Percentiles rank a stretch among this genome's conserved stretches.
Evolutionary conservation across 1,139 yeast species (phyloP).

Genomic region (Suhomyces kunorum): DNA sequence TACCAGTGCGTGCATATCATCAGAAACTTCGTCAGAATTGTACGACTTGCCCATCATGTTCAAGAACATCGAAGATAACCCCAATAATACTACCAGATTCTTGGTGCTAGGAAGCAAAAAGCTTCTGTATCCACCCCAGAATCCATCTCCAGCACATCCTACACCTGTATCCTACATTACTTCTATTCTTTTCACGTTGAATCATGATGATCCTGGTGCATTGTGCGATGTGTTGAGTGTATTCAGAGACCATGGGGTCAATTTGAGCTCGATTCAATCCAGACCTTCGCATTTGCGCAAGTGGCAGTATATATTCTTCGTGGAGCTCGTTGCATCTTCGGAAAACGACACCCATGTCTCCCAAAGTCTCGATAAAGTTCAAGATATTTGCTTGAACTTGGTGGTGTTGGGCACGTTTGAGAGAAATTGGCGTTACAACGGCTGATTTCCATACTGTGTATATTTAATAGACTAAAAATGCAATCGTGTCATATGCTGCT

Average conservation of each 20-base stretch:
- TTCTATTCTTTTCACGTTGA: slow-evolving; percentile 64
- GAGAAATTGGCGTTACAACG: slow-evolving; percentile 31
- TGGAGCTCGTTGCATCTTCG: slow-evolving; percentile 54
- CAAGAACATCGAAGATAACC: slow-evolving; percentile 65
- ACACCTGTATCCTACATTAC: slow-evolving; percentile 33
- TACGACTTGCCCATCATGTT: slow-evolving; percentile 60
- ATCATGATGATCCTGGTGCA: slow-evolving; percentile 73
- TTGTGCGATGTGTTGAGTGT: slow-evolving; percentile 65
- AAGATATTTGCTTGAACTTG: slow-evolving; percentile 30
- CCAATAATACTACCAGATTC: slow-evolving; percentile 82
- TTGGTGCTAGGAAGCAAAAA: slow-evolving; percentile 54
- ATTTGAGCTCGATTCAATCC: slow-evolving; percentile 71
- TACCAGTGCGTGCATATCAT: slow-evolving; percentile 48
- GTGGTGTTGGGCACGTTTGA: slow-evolving; percentile 42
- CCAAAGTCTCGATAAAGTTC: slow-evolving; percentile 22
- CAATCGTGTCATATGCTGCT: slow-evolving; percentile 3
- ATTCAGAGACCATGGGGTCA: slow-evolving; percentile 59
- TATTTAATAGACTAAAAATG: slow-evolving; percentile 3
- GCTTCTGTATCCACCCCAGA: slow-evolving; percentile 12
- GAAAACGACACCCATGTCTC: slow-evolving; percentile 22
- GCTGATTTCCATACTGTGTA: neutral
- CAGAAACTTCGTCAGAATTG: slow-evolving; percentile 62
- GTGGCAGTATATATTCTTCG: slow-evolving; percentile 86
- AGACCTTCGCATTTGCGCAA: slow-evolving; percentile 64
- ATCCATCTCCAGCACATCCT: slow-evolving; percentile 3